Evolutionary conservation across 2,329 filamentous ascomycete species (phyloP).

Genomic region (Talaromyces piceae): DNA sequence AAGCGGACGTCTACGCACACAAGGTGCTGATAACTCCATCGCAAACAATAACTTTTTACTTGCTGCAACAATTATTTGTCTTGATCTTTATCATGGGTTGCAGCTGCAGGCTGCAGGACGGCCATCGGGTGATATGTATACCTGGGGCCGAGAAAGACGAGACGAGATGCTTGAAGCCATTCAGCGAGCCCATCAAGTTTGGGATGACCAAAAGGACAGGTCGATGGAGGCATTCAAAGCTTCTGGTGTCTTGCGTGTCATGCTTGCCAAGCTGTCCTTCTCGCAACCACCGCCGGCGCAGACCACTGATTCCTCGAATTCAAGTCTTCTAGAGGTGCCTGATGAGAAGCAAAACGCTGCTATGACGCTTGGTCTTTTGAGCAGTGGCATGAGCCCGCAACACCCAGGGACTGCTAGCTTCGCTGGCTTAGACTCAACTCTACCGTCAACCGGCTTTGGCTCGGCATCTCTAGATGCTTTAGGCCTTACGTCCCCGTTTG

Average conservation of each 20-base stretch:
- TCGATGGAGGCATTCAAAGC: conserved; percentile 91
- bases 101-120: conserved; percentile 27
- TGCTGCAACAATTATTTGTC: conserved; percentile 73
- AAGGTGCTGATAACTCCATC: conserved; percentile 71
- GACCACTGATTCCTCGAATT: conserved; percentile 16
- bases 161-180: conserved; percentile 70
- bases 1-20: conserved; percentile 61
- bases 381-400: conserved; percentile 52
- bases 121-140: conserved; percentile 34
- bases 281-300: conserved; percentile 12
- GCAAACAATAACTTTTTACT: conserved; percentile 80
- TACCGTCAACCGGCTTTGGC: conserved; percentile 20
- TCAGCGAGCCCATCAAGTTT: conserved; percentile 67
- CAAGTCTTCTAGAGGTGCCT: conserved; percentile 32
- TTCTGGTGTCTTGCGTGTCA: conserved; percentile 68
- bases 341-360: conserved; percentile 58
- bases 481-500: conserved; percentile 47
- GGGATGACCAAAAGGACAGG: conserved; percentile 66
- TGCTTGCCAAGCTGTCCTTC: conserved; percentile 66
- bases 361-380: conserved; percentile 64
- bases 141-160: conserved; percentile 45
- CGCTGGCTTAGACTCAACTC: conserved; percentile 21
- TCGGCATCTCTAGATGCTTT: conserved; percentile 26
- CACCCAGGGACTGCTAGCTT: conserved; percentile 25
- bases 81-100: conserved; percentile 65